Percentiles rank a stretch among this genome's conserved stretches.
These are phyloP conservation scores for Metarhizium humberi DNA, from an alignment of 2,329 filamentous ascomycete species.

Conservation along the genomic window DNA sequence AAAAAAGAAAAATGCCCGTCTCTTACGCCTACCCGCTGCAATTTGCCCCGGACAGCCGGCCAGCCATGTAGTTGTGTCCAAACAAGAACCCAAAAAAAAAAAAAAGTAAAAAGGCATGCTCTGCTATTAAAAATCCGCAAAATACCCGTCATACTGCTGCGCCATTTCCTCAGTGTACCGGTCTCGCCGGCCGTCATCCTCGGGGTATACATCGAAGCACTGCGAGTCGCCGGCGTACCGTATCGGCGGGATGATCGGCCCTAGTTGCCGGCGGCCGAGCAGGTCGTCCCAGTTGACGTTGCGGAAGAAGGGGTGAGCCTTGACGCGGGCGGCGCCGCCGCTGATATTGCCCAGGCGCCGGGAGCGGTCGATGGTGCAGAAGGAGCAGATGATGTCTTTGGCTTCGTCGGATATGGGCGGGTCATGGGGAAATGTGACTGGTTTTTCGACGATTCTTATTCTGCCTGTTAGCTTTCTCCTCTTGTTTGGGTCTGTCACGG, in stretches of 20 bases:
- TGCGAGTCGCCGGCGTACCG: conserved; percentile 64
- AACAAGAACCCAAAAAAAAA: not conserved
- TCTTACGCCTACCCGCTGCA: too few relatives aligned
- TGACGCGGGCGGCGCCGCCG: conserved; percentile 63
- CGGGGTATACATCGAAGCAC: conserved; percentile 78
- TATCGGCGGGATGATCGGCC: conserved; percentile 69
- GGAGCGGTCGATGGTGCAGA: conserved; percentile 73
- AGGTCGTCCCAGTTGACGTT: conserved; percentile 67
- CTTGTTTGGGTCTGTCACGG: not conserved
- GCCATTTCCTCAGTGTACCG: conserved; percentile 61
- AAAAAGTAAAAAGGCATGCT: not conserved
- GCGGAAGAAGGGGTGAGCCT: conserved; percentile 66
- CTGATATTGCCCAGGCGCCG: conserved; percentile 70
- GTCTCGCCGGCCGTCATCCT: conserved; percentile 57
- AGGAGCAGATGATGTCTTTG: conserved; percentile 63
- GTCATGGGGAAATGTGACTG: conserved; percentile 63
- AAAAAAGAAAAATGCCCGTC: too few relatives aligned
- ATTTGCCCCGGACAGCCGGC: too few relatives aligned
- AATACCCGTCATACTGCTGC: conserved; percentile 59
- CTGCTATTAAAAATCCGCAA: conserved; percentile 54
- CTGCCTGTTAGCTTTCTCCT: not conserved
- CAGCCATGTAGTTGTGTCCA: too few relatives aligned
- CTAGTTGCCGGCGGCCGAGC: conserved; percentile 51
- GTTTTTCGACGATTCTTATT: conserved; percentile 67
- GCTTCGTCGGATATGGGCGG: conserved; percentile 56